phyloP scores from a whole-genome alignment of 768 basidiomycete genomes.

The Auriscalpium vulgare region DNA sequence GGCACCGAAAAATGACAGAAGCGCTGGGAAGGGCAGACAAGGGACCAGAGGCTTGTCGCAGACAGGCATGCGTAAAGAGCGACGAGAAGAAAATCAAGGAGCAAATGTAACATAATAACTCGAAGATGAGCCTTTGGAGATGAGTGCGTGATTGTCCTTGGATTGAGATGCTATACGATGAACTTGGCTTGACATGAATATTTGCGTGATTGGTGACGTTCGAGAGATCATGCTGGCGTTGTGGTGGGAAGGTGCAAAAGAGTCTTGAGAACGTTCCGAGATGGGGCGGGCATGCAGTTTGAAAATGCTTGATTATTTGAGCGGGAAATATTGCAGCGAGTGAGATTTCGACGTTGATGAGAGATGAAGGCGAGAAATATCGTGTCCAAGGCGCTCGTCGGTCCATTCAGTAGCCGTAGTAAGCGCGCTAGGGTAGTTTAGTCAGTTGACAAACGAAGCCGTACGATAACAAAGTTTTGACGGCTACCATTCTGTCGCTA shows the following conservation, averaged over 20 bases:
- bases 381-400: constrained; percentile 6
- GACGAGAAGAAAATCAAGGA: background rate
- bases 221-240: constrained; percentile 4
- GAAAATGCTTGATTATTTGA: background rate
- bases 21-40: too few species aligned
- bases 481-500: constrained; percentile 50
- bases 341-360: constrained; percentile 3
- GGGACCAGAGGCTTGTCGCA: too few species aligned
- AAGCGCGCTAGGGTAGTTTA: constrained; percentile 41
- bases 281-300: constrained; percentile 3
- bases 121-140: background rate
- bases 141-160: background rate
- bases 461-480: background rate
- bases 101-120: background rate
- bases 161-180: constrained; percentile 4
- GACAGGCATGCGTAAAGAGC: background rate
- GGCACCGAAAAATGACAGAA: constrained; percentile 33
- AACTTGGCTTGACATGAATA: background rate
- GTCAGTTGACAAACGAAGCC: constrained; percentile 1
- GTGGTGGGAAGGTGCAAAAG: constrained; percentile 5
- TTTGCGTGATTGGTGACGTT: constrained; percentile 2
- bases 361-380: constrained; percentile 10
- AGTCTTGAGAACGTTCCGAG: constrained; percentile 10
- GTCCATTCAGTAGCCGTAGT: constrained; percentile 36
- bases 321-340: constrained; percentile 10